Evolutionary conservation across 208 protist genomes (phyloP).

Genomic region (Wallacemonas sp.): DNA sequence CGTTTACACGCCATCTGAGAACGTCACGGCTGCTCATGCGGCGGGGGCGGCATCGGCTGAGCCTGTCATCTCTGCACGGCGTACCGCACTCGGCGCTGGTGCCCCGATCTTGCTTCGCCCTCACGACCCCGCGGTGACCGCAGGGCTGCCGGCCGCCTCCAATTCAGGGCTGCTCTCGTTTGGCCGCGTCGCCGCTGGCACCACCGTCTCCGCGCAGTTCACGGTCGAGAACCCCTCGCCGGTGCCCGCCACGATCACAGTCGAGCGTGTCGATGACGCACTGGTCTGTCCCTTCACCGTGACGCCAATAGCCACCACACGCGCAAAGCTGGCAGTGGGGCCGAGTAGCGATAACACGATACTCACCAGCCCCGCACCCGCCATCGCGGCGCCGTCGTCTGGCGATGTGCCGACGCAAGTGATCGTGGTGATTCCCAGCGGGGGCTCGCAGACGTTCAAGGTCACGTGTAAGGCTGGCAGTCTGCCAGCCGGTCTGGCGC

Average conservation of each 20-base stretch:
- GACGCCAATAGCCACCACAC: conserved; percentile 20
- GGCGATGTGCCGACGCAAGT: not conserved
- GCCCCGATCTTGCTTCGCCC: not conserved
- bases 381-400: not conserved
- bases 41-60: too few species aligned
- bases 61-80: too few species aligned
- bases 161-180: not conserved
- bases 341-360: not conserved
- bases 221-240: conserved; percentile 76
- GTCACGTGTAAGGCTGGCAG: conserved; percentile 46
- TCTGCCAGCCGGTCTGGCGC: conserved; percentile 29
- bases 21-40: too few species aligned
- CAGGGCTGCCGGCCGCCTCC: not conserved
- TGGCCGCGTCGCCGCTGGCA: conserved; percentile 14
- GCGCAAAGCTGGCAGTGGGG: not conserved
- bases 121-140: not conserved
- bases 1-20: not conserved
- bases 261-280: conserved; percentile 39
- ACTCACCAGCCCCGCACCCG: not conserved
- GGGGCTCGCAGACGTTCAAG: conserved; percentile 36
- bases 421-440: conserved; percentile 40
- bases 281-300: conserved; percentile 51
- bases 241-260: conserved; percentile 58
- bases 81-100: not conserved
- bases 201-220: conserved; percentile 32